Evolutionary conservation across 768 basidiomycete genomes (phyloP), one percentile per base, ranked within the genome.

Genomic region (Thelephora ganbajun): DNA sequence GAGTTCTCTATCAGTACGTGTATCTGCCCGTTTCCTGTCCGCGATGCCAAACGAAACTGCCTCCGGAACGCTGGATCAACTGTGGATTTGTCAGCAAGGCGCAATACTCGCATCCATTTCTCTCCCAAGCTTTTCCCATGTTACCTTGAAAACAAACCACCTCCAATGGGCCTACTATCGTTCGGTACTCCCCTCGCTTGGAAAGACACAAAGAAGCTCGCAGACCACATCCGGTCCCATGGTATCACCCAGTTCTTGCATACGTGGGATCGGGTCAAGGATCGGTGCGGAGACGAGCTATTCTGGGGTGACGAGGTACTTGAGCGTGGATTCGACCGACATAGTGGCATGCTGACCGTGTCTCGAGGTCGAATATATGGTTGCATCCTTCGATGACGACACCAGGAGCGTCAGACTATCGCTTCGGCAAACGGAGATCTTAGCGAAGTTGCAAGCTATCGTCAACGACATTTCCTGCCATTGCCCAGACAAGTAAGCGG

Each of bases 251-350:
- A 99, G 65, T 94, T 99, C 63, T 65, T 99, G 47, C 76, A 93
- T 56, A 89, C 79, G 44, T 99, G 92, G 91, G 80, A 92, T 59
- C 77, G 80, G 43, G 72, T 93, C 60, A 98, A 96, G 72, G 84
- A 89, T 59, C 73, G 88, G 53, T 75, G 77, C 18, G 93, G 92
- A 1, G 92, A 98, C 58, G 86, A 90, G 53, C 69, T 99, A 26
- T 73, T 96, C 11, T 99, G 96, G 96, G 96, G 96, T 14, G 96
- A 99, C 59, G 96, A 99, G 83, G 94, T 94, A 63, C 42, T 36
- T 39, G 34, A 14, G 14, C 12, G 16, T n/a, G 26, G 26, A 30
- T 1, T 41, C 14, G 7, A n/a, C 22, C 14, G 22, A 14, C 22
- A 41, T 41, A 22, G 46, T 36, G 53, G 19, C 55, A 30, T 47